phyloP scores from a whole-genome alignment of 225 moss, liverwort and hornwort species.

The Physcomitrellopsis africana region DNA sequence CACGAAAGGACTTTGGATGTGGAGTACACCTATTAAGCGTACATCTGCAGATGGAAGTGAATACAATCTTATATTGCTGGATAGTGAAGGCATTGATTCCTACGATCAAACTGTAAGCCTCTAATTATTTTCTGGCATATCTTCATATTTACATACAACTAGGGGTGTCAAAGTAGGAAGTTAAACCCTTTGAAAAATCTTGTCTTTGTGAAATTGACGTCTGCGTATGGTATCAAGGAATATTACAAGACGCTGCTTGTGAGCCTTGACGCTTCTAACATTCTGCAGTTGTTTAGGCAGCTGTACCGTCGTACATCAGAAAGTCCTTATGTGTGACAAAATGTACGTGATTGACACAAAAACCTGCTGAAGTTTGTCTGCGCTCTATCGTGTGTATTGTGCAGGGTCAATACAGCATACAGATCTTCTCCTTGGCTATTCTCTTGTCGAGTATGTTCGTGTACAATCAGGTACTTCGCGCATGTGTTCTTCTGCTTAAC shows the following conservation, averaged over 20 bases:
- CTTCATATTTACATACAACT: not conserved
- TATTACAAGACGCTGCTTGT: not conserved
- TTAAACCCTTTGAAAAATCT: not conserved
- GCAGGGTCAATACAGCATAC: constrained; percentile 85
- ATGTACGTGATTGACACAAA: not conserved
- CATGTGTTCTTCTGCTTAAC: constrained; percentile 1
- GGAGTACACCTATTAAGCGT: constrained; percentile 81
- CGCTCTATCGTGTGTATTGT: constrained; percentile 8
- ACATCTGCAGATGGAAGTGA: constrained; percentile 86
- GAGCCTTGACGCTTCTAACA: not conserved
- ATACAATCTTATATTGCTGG: constrained; percentile 77
- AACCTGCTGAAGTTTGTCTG: not conserved
- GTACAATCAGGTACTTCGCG: constrained; percentile 69
- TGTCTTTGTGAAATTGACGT: constrained; percentile 1
- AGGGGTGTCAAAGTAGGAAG: not conserved
- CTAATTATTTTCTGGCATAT: not conserved
- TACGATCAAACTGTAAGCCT: constrained; percentile 81
- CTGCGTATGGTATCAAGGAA: not conserved
- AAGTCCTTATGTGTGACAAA: too few relatives aligned
- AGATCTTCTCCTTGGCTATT: constrained; percentile 86
- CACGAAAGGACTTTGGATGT: constrained; percentile 93
- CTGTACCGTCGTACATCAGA: not conserved
- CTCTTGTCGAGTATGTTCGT: constrained; percentile 91
- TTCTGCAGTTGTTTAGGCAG: not conserved
- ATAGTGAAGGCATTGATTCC: constrained; percentile 92